phyloP scores from a whole-genome alignment of 306 rosid genomes.

The Cucumis melo region DNA sequence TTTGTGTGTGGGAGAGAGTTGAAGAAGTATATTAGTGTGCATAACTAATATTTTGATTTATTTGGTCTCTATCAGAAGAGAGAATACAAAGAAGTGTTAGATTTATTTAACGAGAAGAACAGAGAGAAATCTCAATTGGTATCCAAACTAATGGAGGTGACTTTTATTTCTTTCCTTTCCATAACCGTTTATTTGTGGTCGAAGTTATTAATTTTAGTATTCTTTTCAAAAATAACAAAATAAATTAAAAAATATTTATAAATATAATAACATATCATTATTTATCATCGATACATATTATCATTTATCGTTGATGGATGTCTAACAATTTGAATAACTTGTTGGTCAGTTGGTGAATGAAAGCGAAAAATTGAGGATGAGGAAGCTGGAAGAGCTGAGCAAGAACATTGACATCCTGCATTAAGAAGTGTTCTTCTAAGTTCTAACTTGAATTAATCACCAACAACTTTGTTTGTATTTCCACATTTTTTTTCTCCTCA shows the following conservation, averaged over 20 bases:
- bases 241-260: too few relatives aligned
- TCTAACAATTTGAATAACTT: background rate
- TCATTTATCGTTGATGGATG: too few relatives aligned
- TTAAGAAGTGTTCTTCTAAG: slow-evolving; percentile 10
- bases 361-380: slow-evolving; percentile 60
- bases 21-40: background rate
- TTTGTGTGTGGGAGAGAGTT: too few relatives aligned
- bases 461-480: slow-evolving; percentile 12
- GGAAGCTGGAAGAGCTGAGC: slow-evolving; percentile 91
- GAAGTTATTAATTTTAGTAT: too few relatives aligned
- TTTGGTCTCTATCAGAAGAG: slow-evolving; percentile 34
- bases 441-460: slow-evolving; percentile 12
- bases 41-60: background rate
- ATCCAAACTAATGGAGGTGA: slow-evolving; percentile 63
- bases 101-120: slow-evolving; percentile 58
- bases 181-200: too few relatives aligned
- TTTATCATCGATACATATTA: too few relatives aligned
- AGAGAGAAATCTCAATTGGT: slow-evolving; percentile 65
- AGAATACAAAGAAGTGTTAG: slow-evolving; percentile 69
- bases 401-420: slow-evolving; percentile 48
- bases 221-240: too few relatives aligned
- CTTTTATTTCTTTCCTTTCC: background rate
- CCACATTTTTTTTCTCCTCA: background rate
- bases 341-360: slow-evolving; percentile 29
- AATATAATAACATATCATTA: too few relatives aligned